Evolutionary conservation across 179 eudicot genomes (phyloP).

Genomic region (Drosera spatulata): DNA sequence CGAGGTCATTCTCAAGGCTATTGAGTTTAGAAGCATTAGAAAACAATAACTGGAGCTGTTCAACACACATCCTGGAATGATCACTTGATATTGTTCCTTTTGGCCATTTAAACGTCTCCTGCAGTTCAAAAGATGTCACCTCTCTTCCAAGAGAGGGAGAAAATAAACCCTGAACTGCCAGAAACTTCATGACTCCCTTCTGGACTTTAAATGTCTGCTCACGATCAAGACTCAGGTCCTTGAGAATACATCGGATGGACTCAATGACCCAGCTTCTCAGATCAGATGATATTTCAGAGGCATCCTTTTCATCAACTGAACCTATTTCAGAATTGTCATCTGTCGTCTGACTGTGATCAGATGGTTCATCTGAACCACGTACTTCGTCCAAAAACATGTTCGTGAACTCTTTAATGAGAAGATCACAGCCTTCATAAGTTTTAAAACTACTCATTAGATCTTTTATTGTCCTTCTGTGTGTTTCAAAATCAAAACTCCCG

Average conservation of each 20-base stretch:
- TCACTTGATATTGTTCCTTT: constrained; percentile 70
- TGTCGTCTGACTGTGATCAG: constrained; percentile 75
- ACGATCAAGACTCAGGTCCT: constrained; percentile 52
- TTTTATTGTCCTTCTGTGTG: constrained; percentile 60
- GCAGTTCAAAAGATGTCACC: constrained; percentile 84
- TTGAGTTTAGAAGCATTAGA: constrained; percentile 65
- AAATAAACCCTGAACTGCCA: constrained; percentile 90
- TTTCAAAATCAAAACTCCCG: constrained; percentile 69
- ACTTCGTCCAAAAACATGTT: constrained; percentile 79
- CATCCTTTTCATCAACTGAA: constrained; percentile 50
- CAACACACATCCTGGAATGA: constrained; percentile 71
- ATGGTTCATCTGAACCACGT: constrained; percentile 61
- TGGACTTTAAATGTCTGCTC: constrained; percentile 65
- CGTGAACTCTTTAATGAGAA: constrained; percentile 59
- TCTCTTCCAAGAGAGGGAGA: constrained; percentile 91
- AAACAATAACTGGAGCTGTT: constrained; percentile 69
- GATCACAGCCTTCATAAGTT: constrained; percentile 74
- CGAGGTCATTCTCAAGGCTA: constrained; percentile 76
- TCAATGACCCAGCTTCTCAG: constrained; percentile 84
- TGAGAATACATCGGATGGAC: constrained; percentile 56
- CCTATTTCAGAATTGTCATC: constrained; percentile 86
- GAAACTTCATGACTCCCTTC: constrained; percentile 80
- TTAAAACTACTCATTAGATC: constrained; percentile 63
- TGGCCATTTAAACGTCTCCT: constrained; percentile 92
- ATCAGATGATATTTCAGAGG: constrained; percentile 43